Percentiles rank a stretch among this genome's conserved stretches.
These are phyloP conservation scores for Ophiocordyceps camponoti-leonardi DNA, from an alignment of 2,329 filamentous ascomycete species.

Conservation along the genomic window DNA sequence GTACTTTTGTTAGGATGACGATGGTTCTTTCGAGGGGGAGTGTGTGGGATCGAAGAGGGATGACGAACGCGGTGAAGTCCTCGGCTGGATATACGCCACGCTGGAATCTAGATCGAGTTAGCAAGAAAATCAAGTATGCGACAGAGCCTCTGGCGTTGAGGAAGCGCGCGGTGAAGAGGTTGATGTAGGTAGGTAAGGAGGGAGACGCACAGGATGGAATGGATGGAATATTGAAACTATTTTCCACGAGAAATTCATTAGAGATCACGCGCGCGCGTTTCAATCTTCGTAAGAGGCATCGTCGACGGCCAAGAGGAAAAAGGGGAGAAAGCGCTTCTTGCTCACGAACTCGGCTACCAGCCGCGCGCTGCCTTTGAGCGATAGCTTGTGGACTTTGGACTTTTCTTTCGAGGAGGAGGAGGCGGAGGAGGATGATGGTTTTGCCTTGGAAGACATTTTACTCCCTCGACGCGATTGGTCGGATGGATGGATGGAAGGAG, in stretches of 20 bases:
- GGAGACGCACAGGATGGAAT: constrained; percentile 63
- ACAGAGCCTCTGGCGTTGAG: no score
- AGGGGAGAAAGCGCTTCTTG: background rate
- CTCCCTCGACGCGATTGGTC: background rate
- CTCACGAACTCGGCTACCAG: constrained; percentile 76
- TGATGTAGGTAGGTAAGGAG: no score
- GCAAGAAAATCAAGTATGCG: no score
- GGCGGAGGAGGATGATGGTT: constrained; percentile 7
- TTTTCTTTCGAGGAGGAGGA: constrained; percentile 39
- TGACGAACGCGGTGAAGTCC: constrained; percentile 73
- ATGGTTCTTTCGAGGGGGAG: no score
- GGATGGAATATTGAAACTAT: constrained; percentile 93
- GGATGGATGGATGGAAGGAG: background rate
- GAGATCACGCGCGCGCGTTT: no score
- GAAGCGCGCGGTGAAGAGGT: no score
- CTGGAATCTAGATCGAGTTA: constrained; percentile 79
- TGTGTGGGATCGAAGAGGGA: no score
- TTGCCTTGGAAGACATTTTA: constrained; percentile 14
- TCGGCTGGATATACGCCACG: constrained; percentile 77
- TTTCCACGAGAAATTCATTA: no score
- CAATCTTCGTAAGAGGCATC: no score
- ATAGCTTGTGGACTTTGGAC: constrained; percentile 88
- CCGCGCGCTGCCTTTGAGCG: constrained; percentile 68
- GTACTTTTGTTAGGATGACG: background rate
- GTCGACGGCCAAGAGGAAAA: no score